These are phyloP conservation scores for Santalum album DNA, from an alignment of 164 flowering plant genomes.

Conservation along the genomic window DNA sequence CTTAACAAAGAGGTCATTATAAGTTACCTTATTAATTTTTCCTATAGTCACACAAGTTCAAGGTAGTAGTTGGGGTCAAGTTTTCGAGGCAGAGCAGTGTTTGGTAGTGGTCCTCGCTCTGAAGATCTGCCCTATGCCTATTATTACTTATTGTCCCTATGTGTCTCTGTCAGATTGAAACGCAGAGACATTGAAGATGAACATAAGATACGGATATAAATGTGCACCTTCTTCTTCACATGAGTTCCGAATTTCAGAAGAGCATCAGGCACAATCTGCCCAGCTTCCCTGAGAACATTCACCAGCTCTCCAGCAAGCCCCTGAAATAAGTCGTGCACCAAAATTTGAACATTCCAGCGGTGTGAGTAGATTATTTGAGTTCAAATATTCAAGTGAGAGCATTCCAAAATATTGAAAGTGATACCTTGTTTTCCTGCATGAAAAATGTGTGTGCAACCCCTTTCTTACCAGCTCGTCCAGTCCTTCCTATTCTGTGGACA, in stretches of 20 bases:
- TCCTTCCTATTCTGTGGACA: constrained; percentile 95
- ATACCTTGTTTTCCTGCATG: constrained; percentile 84
- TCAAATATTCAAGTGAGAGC: background rate
- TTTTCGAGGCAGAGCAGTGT: no score
- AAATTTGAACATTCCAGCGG: no score
- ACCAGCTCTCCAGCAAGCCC: constrained; percentile 94
- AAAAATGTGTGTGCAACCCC: constrained; percentile 97
- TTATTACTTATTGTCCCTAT: no score
- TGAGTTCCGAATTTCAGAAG: constrained; percentile 88
- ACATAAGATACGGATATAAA: background rate
- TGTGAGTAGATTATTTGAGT: background rate
- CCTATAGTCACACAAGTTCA: no score
- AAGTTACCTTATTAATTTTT: no score
- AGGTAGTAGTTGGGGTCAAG: no score
- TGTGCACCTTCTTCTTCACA: constrained; percentile 87
- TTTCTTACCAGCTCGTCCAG: constrained; percentile 98
- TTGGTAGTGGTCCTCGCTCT: no score
- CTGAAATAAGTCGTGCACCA: constrained; percentile 23
- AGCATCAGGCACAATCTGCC: constrained; percentile 64
- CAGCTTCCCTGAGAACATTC: constrained; percentile 91
- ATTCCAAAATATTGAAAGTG: background rate
- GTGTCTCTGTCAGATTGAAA: no score
- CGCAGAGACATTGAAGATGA: background rate
- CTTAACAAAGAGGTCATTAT: no score
- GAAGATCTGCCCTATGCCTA: no score